These are phyloP conservation scores for Knoxdaviesia capensis DNA, from an alignment of 2,329 filamentous ascomycete species.

Conservation along the genomic window DNA sequence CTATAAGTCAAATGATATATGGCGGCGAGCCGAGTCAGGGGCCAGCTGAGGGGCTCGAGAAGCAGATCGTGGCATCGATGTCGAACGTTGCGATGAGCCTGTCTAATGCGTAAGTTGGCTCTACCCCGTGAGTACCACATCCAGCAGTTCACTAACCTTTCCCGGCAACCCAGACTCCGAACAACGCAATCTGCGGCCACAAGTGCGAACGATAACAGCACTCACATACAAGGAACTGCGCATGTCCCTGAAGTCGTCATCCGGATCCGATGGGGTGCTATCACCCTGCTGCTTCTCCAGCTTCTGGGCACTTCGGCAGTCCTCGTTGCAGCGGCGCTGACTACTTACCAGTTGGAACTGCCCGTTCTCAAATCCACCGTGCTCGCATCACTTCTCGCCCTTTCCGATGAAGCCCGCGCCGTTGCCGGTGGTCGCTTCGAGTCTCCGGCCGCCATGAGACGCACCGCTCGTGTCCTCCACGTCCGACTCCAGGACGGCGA, in stretches of 20 bases:
- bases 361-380: too few species aligned
- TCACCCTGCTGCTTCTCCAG: slow-evolving; percentile 9
- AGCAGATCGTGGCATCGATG: background rate
- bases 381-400: too few species aligned
- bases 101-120: slow-evolving; percentile 8
- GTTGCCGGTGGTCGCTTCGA: too few species aligned
- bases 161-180: background rate
- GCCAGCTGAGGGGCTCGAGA: too few species aligned
- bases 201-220: slow-evolving; percentile 1
- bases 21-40: too few species aligned
- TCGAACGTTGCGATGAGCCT: slow-evolving; percentile 9
- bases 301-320: slow-evolving; percentile 6
- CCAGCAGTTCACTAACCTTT: background rate
- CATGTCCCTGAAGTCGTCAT: slow-evolving; percentile 7
- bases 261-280: slow-evolving; percentile 9
- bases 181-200: background rate
- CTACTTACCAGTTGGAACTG: slow-evolving; percentile 4
- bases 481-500: too few species aligned
- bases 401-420: too few species aligned
- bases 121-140: background rate
- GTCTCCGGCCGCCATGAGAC: too few species aligned
- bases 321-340: slow-evolving; percentile 9
- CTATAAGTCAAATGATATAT: too few species aligned
- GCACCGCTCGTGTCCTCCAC: too few species aligned
- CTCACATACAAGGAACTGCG: slow-evolving; percentile 5